Evolutionary conservation across 192 early-diverging fungal genomes (phyloP), one percentile per base, ranked within the genome.

Genomic region (Phlyctochytrium planicorne): DNA sequence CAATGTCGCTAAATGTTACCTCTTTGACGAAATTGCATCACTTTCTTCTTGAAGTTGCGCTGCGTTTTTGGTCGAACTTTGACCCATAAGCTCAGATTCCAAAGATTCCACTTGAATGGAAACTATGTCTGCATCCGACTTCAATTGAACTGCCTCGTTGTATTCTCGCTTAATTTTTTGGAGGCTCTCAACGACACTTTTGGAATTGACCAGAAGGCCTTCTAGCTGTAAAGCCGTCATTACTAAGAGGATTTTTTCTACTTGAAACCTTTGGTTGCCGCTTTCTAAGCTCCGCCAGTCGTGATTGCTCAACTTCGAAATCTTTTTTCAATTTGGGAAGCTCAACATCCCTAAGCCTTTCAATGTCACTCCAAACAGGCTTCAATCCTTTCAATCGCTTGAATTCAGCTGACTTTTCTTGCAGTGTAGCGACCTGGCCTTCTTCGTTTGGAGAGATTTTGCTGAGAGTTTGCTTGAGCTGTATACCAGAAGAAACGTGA

Each of bases 281-380:
- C n/a, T n/a, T n/a, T n/a, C n/a, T n/a, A n/a, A n/a, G n/a, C n/a
- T n/a, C n/a, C n/a, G n/a, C n/a, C n/a, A n/a, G n/a, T n/a, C n/a
- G n/a, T n/a, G n/a, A n/a, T n/a, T n/a, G n/a, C n/a, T n/a, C n/a
- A n/a, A n/a, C n/a, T n/a, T n/a, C n/a, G n/a, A n/a, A n/a, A n/a
- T n/a, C n/a, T n/a, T n/a, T n/a, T n/a, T n/a, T n/a, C n/a, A 84
- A 57, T 1, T 62, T 60, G 3, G 85, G 80, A 10, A 91, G 60
- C 34, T 88, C 86, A 0, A 32, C 59, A 16, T 78, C 68, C 25
- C 72, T 62, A 14, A 91, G 59, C 0, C 72, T 60, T 20, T 76
- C 73, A 17, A 82, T 69, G 30, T 81, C 55, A 25, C 6, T 29
- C 55, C 55, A 57, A 4, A 57, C 55, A 10, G 55, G 55, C 55